phyloP scores from a whole-genome alignment of 352 stramenopile species.

The Phytophthora sojae region DNA sequence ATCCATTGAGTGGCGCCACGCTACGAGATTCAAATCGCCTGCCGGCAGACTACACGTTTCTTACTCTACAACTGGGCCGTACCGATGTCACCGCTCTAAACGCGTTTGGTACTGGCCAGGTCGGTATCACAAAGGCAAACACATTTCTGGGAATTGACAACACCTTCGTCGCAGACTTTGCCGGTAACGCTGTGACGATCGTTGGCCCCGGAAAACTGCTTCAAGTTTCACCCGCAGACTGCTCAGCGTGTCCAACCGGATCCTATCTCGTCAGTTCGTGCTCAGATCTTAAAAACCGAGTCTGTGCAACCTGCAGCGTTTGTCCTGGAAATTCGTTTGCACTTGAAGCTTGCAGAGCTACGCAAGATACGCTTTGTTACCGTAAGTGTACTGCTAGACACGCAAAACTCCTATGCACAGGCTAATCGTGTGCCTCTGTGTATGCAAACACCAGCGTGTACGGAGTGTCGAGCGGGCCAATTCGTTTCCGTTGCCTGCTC shows the following conservation, averaged over 20 bases:
- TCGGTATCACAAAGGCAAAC: constrained; percentile 51
- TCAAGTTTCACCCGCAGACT: constrained; percentile 55
- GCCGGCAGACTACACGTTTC: constrained; percentile 64
- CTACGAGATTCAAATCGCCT: constrained; percentile 55
- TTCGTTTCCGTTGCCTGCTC: constrained; percentile 57
- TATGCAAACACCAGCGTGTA: constrained; percentile 56
- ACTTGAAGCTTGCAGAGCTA: constrained; percentile 50
- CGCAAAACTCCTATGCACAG: not conserved
- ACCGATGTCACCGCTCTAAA: constrained; percentile 49
- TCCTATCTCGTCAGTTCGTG: constrained; percentile 64
- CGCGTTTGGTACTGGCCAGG: constrained; percentile 49
- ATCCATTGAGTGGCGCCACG: constrained; percentile 57
- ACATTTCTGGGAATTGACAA: constrained; percentile 60
- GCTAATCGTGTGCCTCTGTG: not conserved
- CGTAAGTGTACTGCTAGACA: constrained; percentile 47
- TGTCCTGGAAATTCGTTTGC: constrained; percentile 71
- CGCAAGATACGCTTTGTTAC: constrained; percentile 72
- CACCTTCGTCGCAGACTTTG: constrained; percentile 59
- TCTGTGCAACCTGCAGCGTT: constrained; percentile 61
- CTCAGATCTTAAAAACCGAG: constrained; percentile 65
- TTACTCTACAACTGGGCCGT: constrained; percentile 60
- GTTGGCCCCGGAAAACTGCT: constrained; percentile 31
- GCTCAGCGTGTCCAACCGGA: constrained; percentile 50
- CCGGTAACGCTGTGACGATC: constrained; percentile 50
- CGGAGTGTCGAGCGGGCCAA: constrained; percentile 63